Evolutionary conservation across 2,329 filamentous ascomycete species (phyloP), one percentile per base, ranked within the genome.

Genomic region (Pseudopyrenochaeta lycopersici): DNA sequence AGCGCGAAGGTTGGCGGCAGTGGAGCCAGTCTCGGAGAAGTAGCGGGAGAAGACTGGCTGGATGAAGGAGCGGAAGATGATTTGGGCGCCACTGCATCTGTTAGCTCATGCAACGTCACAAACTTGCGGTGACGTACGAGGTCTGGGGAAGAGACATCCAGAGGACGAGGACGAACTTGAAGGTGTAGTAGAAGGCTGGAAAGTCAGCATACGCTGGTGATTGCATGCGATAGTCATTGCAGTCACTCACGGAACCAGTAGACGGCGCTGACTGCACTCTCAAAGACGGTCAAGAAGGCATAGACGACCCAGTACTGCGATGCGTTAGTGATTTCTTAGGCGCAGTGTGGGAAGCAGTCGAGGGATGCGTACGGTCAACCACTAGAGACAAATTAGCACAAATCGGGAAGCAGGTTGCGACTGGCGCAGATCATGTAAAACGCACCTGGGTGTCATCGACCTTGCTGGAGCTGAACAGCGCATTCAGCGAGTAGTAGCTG

Each of bases 81-180:
- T 81, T 80, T 98, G 92, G 72, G 95, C 94, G 76, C 95, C 95
- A 76, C 95, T 98, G 62, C 44, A 63, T 12, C 15, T 54, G 53
- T 69, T 42, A 63, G 60, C 18, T 47, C 30, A 21, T 29, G 18
- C 21, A 21, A 15, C 39, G 20, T 12, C 6, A 11, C 21, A 15
- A 4, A 39, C 14, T 18, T 2, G 36, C 21, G 2, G n/a, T 36
- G 38, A 82, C 89, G 76, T 89, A 97, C 94, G 84, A 84, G 84
- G 96, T 97, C 79, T 91, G 86, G 78, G 95, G 95, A 73, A 99
- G 92, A 69, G 94, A 88, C 82, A 99, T 92, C 95, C 95, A 99
- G 77, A 99, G 88, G 71, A 98, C 85, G 78, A 98, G 90, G 75
- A 96, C 83, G 76, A 99, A 97, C 87, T 99, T 99, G 90, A 99